Evolutionary conservation across 2,329 filamentous ascomycete species (phyloP).

Genomic region (Hymenoscyphus fructigenus): DNA sequence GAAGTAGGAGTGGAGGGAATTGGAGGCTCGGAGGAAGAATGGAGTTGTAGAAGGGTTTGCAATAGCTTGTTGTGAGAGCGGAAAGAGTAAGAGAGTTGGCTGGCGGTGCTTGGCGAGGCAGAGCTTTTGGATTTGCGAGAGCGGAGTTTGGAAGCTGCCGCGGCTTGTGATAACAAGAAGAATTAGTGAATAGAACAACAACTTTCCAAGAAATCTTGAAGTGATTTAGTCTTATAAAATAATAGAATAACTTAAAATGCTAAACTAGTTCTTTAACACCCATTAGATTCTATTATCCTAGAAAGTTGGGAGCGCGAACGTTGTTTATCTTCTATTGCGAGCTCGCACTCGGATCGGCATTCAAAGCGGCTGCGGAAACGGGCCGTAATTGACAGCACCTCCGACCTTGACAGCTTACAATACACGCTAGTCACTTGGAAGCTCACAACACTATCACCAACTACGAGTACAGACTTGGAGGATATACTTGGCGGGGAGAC

Average conservation of each 20-base stretch:
- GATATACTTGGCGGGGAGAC: not conserved
- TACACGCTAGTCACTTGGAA: not conserved
- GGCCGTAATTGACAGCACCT: not conserved
- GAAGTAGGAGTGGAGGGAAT: conserved; percentile 19
- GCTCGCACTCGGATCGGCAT: not conserved
- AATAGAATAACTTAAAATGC: too few relatives aligned
- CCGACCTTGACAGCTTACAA: not conserved
- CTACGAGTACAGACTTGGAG: not conserved
- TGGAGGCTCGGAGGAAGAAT: conserved; percentile 14
- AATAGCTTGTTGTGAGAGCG: conserved; percentile 18
- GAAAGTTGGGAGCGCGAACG: too few relatives aligned
- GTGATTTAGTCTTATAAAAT: not conserved
- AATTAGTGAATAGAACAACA: not conserved
- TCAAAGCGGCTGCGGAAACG: not conserved
- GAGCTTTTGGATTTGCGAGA: not conserved
- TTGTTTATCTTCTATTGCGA: too few relatives aligned
- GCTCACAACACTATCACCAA: not conserved
- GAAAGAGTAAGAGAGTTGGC: conserved; percentile 12
- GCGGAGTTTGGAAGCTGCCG: not conserved
- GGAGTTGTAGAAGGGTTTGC: conserved; percentile 18
- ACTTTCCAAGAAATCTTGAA: not conserved
- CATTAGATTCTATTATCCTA: too few relatives aligned
- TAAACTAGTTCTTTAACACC: too few relatives aligned
- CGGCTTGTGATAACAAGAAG: not conserved
- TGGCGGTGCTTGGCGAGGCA: not conserved